phyloP scores from a whole-genome alignment of 2,329 filamentous ascomycete genomes.

The Elsinoe perseae region DNA sequence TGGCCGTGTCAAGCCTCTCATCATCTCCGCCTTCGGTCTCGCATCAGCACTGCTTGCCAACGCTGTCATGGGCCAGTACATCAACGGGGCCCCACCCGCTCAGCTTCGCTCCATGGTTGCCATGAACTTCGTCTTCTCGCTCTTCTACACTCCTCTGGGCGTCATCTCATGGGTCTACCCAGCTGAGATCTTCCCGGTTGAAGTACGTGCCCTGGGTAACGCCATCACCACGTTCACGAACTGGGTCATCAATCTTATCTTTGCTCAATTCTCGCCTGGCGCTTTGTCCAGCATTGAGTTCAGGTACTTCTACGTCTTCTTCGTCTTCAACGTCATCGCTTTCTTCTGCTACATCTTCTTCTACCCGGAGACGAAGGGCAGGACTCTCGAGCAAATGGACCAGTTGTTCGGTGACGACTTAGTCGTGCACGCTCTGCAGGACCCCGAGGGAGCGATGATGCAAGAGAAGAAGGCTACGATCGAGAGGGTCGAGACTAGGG shows the following conservation, averaged over 20 bases:
- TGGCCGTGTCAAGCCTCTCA: conserved; percentile 43
- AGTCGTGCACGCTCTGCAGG: conserved; percentile 31
- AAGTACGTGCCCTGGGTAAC: conserved; percentile 22
- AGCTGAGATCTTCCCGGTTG: conserved; percentile 39
- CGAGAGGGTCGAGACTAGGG: conserved; percentile 1
- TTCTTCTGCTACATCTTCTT: conserved; percentile 24
- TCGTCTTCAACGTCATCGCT: conserved; percentile 42
- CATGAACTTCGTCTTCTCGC: conserved; percentile 42
- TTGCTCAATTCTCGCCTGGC: conserved; percentile 43
- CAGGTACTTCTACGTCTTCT: conserved; percentile 45
- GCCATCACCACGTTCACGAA: conserved; percentile 39
- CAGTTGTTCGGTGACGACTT: conserved; percentile 27
- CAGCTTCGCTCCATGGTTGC: conserved; percentile 40
- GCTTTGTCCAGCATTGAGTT: conserved; percentile 36
- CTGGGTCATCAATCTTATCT: conserved; percentile 41
- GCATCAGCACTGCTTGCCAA: conserved; percentile 35
- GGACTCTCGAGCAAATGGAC: conserved; percentile 21
- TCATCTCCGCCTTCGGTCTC: conserved; percentile 40
- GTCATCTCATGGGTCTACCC: conserved; percentile 43
- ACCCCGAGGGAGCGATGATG: conserved; percentile 26
- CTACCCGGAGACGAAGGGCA: conserved; percentile 22
- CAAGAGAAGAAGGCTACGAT: conserved; percentile 15
- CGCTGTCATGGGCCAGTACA: conserved; percentile 34
- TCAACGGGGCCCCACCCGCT: conserved; percentile 30
- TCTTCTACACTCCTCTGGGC: conserved; percentile 38